phyloP scores from a whole-genome alignment of 1,284 basidiomycete species.

The Melanopsichium pennsylvanicum region DNA sequence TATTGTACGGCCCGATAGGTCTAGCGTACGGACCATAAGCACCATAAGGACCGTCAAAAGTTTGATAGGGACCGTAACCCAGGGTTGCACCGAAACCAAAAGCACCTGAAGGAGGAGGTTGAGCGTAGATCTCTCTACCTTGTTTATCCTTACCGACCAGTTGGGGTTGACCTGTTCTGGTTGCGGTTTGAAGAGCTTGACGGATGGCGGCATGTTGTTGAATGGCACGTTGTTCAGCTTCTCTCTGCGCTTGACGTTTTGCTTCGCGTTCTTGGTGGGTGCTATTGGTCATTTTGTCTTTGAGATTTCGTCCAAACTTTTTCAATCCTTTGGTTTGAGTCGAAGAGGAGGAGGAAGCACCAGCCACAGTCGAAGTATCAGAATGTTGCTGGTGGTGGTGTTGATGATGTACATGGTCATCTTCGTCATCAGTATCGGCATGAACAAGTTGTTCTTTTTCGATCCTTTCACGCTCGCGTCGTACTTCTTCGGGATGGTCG shows the following conservation, averaged over 20 bases:
- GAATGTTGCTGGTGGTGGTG: background rate
- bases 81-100: conserved; percentile 35
- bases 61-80: conserved; percentile 46
- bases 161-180: conserved; percentile 48
- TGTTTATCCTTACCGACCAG: conserved; percentile 37
- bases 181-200: conserved; percentile 29
- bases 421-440: conserved; percentile 46
- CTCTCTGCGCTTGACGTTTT: conserved; percentile 40
- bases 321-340: conserved; percentile 35
- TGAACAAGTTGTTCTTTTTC: conserved; percentile 32
- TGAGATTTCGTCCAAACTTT: conserved; percentile 58
- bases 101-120: conserved; percentile 44
- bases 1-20: conserved; percentile 35
- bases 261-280: conserved; percentile 60
- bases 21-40: conserved; percentile 31
- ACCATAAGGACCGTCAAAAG: conserved; percentile 32
- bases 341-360: no score
- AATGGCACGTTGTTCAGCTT: conserved; percentile 48
- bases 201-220: conserved; percentile 41
- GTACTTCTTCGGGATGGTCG: conserved; percentile 30
- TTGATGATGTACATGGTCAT: conserved; percentile 10
- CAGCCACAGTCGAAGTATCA: background rate
- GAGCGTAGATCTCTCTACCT: conserved; percentile 48
- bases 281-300: conserved; percentile 62
- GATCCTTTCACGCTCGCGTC: conserved; percentile 16